These are phyloP conservation scores for Fraxinus excelsior DNA, from an alignment of 257 asterid genomes.

Conservation along the genomic window DNA sequence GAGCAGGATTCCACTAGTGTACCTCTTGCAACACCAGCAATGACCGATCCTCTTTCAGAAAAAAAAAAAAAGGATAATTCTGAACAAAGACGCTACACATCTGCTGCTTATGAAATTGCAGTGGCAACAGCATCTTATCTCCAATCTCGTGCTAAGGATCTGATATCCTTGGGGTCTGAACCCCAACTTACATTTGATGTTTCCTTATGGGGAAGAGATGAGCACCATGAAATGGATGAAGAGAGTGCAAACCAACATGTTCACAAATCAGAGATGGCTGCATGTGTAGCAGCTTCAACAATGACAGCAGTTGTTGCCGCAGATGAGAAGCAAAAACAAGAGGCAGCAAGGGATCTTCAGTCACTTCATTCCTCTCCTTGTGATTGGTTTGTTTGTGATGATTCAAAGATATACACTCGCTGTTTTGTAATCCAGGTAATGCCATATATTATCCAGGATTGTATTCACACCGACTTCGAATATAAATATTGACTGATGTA, in stretches of 20 bases:
- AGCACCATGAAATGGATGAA: constrained; percentile 21
- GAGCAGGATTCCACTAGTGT: constrained; percentile 40
- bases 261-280: constrained; percentile 66
- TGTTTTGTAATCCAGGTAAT: constrained; percentile 77
- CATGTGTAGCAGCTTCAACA: constrained; percentile 77
- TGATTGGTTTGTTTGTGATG: constrained; percentile 88
- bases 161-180: constrained; percentile 26
- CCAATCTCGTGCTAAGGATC: constrained; percentile 52
- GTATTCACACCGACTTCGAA: not conserved
- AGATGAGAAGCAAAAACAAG: constrained; percentile 63
- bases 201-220: not conserved
- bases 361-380: constrained; percentile 82
- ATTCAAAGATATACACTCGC: constrained; percentile 62
- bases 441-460: not conserved
- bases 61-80: constrained; percentile 14
- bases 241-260: constrained; percentile 14
- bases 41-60: constrained; percentile 11
- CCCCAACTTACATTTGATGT: constrained; percentile 20
- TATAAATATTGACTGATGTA: no score
- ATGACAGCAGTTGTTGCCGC: constrained; percentile 93
- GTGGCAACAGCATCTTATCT: constrained; percentile 77
- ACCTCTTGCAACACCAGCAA: constrained; percentile 16
- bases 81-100: constrained; percentile 22
- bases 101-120: constrained; percentile 76
- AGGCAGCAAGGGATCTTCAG: constrained; percentile 82